phyloP scores from a whole-genome alignment of 495 filamentous ascomycete species.

The Parachaetomium inaequale region DNA sequence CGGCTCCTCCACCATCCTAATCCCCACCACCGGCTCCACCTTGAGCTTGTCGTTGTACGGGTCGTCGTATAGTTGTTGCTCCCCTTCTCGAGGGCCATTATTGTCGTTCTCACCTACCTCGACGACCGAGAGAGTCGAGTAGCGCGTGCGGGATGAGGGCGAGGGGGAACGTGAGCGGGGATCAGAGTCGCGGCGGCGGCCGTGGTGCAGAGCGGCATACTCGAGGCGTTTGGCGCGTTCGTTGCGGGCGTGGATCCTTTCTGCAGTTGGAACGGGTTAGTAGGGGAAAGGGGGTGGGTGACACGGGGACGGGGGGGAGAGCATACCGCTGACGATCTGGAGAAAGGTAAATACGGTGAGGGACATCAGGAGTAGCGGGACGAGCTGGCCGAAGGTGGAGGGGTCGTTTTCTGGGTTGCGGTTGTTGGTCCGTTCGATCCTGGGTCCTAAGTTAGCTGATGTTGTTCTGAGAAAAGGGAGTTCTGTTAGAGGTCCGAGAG shows the following conservation, averaged over 20 bases:
- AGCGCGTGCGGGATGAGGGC: not conserved
- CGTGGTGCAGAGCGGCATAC: not conserved
- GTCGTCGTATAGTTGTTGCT: not conserved
- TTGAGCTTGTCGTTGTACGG: not conserved
- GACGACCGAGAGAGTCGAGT: not conserved
- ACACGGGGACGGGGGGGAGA: not conserved
- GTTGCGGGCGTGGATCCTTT: not conserved
- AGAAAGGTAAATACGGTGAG: constrained; percentile 37
- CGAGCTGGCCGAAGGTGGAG: constrained; percentile 40
- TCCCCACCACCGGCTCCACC: not conserved
- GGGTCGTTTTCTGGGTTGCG: constrained; percentile 36
- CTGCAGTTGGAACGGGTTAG: not conserved
- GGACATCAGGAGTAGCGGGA: constrained; percentile 35
- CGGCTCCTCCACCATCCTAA: not conserved
- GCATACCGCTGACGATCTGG: constrained; percentile 36
- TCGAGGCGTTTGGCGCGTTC: not conserved
- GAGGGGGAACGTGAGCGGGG: not conserved
- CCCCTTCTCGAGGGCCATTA: too few relatives aligned
- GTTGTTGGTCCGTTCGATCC: constrained; percentile 13
- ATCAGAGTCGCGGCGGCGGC: not conserved
- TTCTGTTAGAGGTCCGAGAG: not conserved
- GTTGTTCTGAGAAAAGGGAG: not conserved
- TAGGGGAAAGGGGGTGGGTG: not conserved
- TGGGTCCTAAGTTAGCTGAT: not conserved
- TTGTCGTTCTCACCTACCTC: too few relatives aligned